Evolutionary conservation across 73 alveolate genomes (phyloP).

Genomic region (Paramecium sexaurelia): DNA sequence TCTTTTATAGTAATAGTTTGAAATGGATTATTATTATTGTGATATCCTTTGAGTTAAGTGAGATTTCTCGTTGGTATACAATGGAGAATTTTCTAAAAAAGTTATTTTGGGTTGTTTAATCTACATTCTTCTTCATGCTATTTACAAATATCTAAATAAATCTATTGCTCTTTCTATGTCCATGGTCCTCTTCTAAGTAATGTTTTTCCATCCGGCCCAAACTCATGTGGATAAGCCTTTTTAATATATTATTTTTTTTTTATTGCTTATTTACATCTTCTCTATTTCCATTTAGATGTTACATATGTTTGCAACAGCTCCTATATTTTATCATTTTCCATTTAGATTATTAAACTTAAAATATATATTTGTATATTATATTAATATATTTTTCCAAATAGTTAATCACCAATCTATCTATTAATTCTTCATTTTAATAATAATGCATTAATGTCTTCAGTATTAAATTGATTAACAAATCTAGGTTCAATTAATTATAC

Average conservation of each 20-base stretch:
- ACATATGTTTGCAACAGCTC: background rate
- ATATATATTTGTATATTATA: too few species aligned
- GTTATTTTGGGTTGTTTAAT: background rate
- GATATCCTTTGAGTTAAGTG: background rate
- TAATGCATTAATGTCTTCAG: too few species aligned
- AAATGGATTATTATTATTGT: background rate
- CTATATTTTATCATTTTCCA: background rate
- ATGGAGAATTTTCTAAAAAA: background rate
- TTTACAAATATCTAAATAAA: background rate
- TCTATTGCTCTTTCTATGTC: background rate
- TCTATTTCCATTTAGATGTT: background rate
- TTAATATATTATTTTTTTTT: background rate
- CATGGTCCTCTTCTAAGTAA: background rate
- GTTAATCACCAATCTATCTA: too few species aligned
- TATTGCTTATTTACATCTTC: background rate
- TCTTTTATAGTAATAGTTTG: background rate
- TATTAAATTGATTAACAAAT: too few species aligned
- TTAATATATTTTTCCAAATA: too few species aligned
- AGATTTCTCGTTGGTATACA: background rate
- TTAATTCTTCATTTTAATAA: too few species aligned
- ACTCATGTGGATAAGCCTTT: background rate
- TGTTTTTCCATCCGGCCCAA: background rate
- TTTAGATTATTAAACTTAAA: background rate
- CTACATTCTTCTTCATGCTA: background rate
- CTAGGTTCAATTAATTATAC: too few species aligned